Percentiles rank a stretch among this genome's conserved stretches.
phyloP scores from a whole-genome alignment of 2,329 filamentous ascomycete species.

The Diaporthe vaccinii region DNA sequence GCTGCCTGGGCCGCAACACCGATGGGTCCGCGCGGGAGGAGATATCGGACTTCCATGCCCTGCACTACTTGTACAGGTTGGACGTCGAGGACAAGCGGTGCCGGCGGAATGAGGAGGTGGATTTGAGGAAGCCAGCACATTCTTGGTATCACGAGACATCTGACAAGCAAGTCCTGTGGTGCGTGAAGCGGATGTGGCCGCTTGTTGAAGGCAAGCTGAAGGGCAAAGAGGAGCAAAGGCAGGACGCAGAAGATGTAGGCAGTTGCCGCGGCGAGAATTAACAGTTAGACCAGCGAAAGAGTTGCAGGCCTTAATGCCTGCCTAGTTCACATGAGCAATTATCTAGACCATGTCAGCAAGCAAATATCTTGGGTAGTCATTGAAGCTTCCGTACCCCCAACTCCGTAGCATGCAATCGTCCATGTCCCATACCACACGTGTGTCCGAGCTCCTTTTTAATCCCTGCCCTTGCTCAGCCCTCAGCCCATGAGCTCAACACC shows the following conservation, averaged over 20 bases:
- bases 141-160: slow-evolving; percentile 35
- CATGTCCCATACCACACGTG: background rate
- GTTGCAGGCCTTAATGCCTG: background rate
- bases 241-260: background rate
- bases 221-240: background rate
- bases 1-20: slow-evolving; percentile 19
- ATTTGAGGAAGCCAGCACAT: slow-evolving; percentile 28
- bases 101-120: slow-evolving; percentile 22
- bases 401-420: slow-evolving; percentile 33
- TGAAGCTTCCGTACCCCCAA: slow-evolving; percentile 29
- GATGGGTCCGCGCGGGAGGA: slow-evolving; percentile 22
- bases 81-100: slow-evolving; percentile 31
- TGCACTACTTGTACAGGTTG: slow-evolving; percentile 37
- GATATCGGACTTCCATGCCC: slow-evolving; percentile 28
- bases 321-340: slow-evolving; percentile 2
- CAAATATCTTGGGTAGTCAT: slow-evolving; percentile 22
- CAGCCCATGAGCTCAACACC: slow-evolving; percentile 80
- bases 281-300: background rate
- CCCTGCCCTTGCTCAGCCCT: slow-evolving; percentile 41
- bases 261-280: background rate
- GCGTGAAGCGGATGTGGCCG: slow-evolving; percentile 22
- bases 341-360: slow-evolving; percentile 20
- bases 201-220: slow-evolving; percentile 21
- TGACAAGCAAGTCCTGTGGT: slow-evolving; percentile 29
- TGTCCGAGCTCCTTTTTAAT: background rate